Conservation (phyloP, 1,284 basidiomycete genomes). For the Trichosporon coremiiforme region DNA sequence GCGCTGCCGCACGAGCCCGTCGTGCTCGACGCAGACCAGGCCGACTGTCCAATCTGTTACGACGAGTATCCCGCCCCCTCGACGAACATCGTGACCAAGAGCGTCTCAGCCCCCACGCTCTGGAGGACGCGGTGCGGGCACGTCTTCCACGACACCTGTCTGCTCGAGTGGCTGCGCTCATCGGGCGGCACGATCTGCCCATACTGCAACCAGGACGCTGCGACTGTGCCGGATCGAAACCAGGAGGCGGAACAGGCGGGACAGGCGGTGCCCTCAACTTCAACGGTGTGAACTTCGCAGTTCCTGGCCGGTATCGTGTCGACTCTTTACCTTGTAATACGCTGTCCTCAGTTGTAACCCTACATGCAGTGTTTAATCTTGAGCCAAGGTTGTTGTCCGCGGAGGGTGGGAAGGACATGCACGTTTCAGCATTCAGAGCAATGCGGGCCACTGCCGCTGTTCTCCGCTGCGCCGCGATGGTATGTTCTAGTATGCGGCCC, state of each 20-base stretch:
- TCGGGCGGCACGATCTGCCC: background rate
- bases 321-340: too few relatives aligned
- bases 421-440: too few relatives aligned
- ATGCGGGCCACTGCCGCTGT: too few relatives aligned
- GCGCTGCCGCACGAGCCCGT: background rate
- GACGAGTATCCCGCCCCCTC: background rate
- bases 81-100: background rate
- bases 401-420: too few relatives aligned
- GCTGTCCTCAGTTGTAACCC: too few relatives aligned
- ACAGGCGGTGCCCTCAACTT: background rate
- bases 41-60: conserved; percentile 3
- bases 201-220: conserved; percentile 11
- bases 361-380: too few relatives aligned
- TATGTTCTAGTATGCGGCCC: too few relatives aligned
- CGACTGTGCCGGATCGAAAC: background rate
- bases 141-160: conserved; percentile 11
- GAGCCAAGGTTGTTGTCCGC: too few relatives aligned
- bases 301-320: too few relatives aligned
- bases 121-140: conserved; percentile 4
- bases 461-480: too few relatives aligned
- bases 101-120: background rate
- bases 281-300: background rate
- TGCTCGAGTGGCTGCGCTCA: background rate
- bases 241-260: background rate
- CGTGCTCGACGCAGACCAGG: background rate